Conservation (phyloP, 78 protist species). For the Dictyostelium firmibasis region DNA sequence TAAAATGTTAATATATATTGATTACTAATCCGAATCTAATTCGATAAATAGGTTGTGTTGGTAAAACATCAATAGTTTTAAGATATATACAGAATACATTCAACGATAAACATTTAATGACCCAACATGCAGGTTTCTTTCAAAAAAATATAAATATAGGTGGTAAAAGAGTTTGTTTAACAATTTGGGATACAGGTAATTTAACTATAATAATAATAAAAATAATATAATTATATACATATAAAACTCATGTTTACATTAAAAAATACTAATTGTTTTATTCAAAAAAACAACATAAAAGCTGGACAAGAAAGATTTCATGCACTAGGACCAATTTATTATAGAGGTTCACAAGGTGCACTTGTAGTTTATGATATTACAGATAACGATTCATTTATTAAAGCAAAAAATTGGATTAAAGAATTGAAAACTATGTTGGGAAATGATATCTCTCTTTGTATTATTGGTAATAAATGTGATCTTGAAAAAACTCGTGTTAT, state of each 20-base stretch:
- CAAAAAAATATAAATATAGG: conserved; percentile 75
- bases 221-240: too few relatives aligned
- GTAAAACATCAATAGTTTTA: conserved; percentile 94
- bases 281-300: not conserved
- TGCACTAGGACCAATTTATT: conserved; percentile 96
- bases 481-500: conserved; percentile 84
- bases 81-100: conserved; percentile 88
- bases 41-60: conserved; percentile 92
- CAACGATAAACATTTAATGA: conserved; percentile 83
- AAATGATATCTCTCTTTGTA: conserved; percentile 82
- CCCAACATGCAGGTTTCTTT: conserved; percentile 91
- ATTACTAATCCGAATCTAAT: not conserved
- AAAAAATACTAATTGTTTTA: too few relatives aligned
- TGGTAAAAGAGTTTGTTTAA: conserved; percentile 88
- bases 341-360: conserved; percentile 96
- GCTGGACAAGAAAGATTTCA: conserved; percentile 86
- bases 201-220: not conserved
- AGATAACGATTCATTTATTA: conserved; percentile 87
- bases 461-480: conserved; percentile 94
- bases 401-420: conserved; percentile 94
- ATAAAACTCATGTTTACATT: too few relatives aligned
- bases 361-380: conserved; percentile 96
- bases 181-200: conserved; percentile 92
- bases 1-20: not conserved
- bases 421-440: conserved; percentile 94